These are phyloP conservation scores for Trifolium pratense DNA, from an alignment of 306 rosid species.

Conservation along the genomic window DNA sequence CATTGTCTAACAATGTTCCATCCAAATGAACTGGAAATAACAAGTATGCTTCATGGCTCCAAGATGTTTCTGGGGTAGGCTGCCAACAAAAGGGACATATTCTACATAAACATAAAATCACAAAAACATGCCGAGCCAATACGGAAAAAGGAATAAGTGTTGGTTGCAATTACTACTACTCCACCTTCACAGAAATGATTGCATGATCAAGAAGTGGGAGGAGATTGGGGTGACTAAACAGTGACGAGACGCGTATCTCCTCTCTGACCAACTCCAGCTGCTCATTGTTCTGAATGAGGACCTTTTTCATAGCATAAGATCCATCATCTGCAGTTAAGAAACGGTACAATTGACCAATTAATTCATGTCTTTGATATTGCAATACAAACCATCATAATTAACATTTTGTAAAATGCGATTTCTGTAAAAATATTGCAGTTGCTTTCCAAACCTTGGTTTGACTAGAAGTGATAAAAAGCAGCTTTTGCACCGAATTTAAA, in stretches of 20 bases:
- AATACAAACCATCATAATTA: not conserved
- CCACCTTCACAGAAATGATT: slow-evolving; percentile 86
- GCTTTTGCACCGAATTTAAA: not conserved
- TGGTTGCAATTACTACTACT: slow-evolving; percentile 30
- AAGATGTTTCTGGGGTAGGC: slow-evolving; percentile 84
- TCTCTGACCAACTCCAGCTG: slow-evolving; percentile 94
- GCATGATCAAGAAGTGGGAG: slow-evolving; percentile 99
- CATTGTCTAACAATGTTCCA: slow-evolving; percentile 93
- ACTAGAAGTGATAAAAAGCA: not conserved
- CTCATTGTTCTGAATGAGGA: slow-evolving; percentile 88
- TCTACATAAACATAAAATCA: slow-evolving; percentile 40
- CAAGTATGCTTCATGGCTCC: slow-evolving; percentile 95
- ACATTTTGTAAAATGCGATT: not conserved
- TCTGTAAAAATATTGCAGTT: not conserved
- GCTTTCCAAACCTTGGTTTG: not conserved
- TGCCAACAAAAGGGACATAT: slow-evolving; percentile 46
- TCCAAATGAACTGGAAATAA: slow-evolving; percentile 98
- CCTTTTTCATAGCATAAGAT: slow-evolving; percentile 92
- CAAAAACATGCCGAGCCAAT: not conserved
- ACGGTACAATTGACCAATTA: slow-evolving; percentile 6
- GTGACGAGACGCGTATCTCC: slow-evolving; percentile 94
- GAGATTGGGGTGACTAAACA: slow-evolving; percentile 88
- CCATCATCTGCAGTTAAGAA: slow-evolving; percentile 72
- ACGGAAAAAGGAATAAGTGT: not conserved
- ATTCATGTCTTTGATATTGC: not conserved